Conservation (phyloP, 1,139 yeast species). For the Citeromyces hawaiiensis region DNA sequence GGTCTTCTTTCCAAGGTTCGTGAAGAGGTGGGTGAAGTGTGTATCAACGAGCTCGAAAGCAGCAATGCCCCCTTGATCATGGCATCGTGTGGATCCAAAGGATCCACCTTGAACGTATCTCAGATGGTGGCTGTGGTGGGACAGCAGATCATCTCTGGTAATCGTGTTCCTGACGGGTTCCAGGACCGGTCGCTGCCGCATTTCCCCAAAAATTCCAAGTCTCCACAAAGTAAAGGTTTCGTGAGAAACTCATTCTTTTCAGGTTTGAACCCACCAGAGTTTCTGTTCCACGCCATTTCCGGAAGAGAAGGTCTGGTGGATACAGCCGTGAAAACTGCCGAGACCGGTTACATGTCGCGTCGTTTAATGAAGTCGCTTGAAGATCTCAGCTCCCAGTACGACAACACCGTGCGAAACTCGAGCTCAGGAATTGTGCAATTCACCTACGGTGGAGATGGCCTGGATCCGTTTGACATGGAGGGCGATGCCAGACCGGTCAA, state of each 20-base stretch:
- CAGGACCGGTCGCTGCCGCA: constrained; percentile 98
- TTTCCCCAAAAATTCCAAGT: constrained; percentile 88
- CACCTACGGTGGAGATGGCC: constrained; percentile 96
- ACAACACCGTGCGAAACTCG: constrained; percentile 88
- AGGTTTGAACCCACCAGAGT: constrained; percentile 94
- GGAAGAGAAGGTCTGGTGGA: constrained; percentile 99
- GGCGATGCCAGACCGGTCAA: constrained; percentile 97
- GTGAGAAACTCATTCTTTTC: constrained; percentile 91
- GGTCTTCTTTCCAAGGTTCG: constrained; percentile 92
- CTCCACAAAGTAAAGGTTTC: constrained; percentile 97
- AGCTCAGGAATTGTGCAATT: constrained; percentile 95
- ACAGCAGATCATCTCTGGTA: constrained; percentile 96
- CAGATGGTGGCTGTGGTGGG: constrained; percentile 99
- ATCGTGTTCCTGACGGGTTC: constrained; percentile 99
- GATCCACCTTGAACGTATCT: constrained; percentile 93
- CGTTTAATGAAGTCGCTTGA: constrained; percentile 96
- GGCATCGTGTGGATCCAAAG: constrained; percentile 99
- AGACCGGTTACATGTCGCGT: constrained; percentile 98
- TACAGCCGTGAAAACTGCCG: constrained; percentile 98
- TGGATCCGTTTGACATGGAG: constrained; percentile 98
- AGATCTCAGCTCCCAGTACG: constrained; percentile 89
- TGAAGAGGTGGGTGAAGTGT: constrained; percentile 98
- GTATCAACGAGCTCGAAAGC: constrained; percentile 81
- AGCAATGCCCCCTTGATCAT: constrained; percentile 93
- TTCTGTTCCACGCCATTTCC: constrained; percentile 95